Base-by-base conservation (phyloP, 1,284 basidiomycete species). In the Quambalaria eucalypti region DNA sequence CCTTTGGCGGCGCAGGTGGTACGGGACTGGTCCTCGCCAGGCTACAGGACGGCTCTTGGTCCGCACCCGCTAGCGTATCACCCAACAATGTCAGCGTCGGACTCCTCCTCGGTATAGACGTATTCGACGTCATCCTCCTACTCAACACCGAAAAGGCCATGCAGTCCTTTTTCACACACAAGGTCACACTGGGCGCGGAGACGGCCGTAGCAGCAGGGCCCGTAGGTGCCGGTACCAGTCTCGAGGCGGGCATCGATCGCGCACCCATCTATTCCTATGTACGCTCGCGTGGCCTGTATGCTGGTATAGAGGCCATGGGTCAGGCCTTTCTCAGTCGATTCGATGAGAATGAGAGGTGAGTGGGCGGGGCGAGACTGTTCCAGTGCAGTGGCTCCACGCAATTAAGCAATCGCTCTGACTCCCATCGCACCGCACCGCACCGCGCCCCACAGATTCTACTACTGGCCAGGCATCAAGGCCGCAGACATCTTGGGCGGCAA, bases 1-100 rank as follows among this genome's bases (percentile, higher is more conserved):
- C 81, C 0, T 77, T 82, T 12, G 80, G 80, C 9, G 81, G 81
- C 0, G 78, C 79, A 0, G 80, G 80, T 33, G 81, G 80, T 0
- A 66, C 76, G 0, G 81, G 81, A 0, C 53, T 74, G 7, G 64
- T 74, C 50, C 31, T 74, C 6, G 70, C 67, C 0, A 55, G 71
- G 1, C 47, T 73, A 10, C 64, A 68, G 7, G 70, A 74, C 30
- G 71, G 71, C 2, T 55, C 47, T 16, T 82, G 81, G 81, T 80
- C 79, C 1, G 77, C 79, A 0, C 81, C 81, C 0, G 74, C 77
- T 4, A 74, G 76, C 23, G 79, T 81, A 48, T 74, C 74, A 7
- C 81, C 81, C 0, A 79, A 82, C 69, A 81, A 81, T 63, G 55
- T 81, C 4, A 67, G 78, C 0, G 73, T 64, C 1, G 71, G 71